Evolutionary conservation across 345 rosid genomes (phyloP).

Genomic region (Salix dunnii): DNA sequence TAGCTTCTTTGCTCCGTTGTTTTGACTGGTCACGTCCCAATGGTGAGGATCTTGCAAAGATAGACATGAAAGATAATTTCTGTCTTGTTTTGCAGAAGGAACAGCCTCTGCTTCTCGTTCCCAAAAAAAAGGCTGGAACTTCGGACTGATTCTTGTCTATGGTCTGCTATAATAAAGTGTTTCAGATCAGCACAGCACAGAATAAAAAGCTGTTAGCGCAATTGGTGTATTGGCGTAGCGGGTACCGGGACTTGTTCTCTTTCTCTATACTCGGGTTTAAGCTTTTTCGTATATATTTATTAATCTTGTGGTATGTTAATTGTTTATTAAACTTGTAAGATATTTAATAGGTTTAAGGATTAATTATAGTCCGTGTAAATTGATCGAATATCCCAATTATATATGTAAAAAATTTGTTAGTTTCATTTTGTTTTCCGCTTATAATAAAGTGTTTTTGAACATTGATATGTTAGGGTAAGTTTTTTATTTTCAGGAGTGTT

Average conservation of each 20-base stretch:
- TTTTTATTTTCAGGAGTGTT: no score
- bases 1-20: slow-evolving; percentile 5
- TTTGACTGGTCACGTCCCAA: slow-evolving; percentile 23
- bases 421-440: no score
- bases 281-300: accelerated
- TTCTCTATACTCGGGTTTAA: accelerated
- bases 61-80: slow-evolving; percentile 9
- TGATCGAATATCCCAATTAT: no score
- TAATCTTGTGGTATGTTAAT: accelerated
- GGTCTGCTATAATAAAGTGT: no score
- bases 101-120: background rate
- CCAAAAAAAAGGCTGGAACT: background rate
- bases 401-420: accelerated
- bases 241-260: no score
- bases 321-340: no score
- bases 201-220: no score
- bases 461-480: no score
- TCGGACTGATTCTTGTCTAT: background rate
- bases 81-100: slow-evolving; percentile 7
- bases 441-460: no score
- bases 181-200: no score
- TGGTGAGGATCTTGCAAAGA: background rate
- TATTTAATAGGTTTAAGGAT: accelerated
- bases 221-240: no score
- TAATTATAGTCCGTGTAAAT: no score